Evolutionary conservation across 148 eudicot genomes (phyloP).

Genomic region (Silene conica): DNA sequence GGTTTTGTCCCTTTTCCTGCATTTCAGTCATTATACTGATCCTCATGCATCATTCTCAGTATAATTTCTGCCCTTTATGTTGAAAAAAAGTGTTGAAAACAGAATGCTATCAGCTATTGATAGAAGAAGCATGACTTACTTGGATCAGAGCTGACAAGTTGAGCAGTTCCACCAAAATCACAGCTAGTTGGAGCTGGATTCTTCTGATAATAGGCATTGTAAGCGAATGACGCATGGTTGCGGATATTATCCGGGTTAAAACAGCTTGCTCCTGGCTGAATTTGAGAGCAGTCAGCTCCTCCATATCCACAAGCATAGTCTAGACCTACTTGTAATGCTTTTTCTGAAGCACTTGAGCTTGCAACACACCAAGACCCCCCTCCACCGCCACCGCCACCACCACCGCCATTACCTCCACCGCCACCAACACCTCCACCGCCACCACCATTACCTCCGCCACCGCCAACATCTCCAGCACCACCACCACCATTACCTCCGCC

Average conservation of each 20-base stretch:
- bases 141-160: constrained; percentile 70
- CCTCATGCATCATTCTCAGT: neutral
- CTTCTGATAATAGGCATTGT: constrained; percentile 87
- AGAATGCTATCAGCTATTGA: neutral
- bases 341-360: constrained; percentile 59
- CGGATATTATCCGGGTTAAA: constrained; percentile 57
- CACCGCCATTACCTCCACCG: neutral
- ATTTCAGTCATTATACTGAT: neutral
- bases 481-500: too few relatives aligned
- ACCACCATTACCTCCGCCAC: neutral
- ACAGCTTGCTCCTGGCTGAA: constrained; percentile 72
- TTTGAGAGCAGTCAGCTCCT: constrained; percentile 83
- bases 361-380: constrained; percentile 95
- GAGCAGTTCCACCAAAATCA: constrained; percentile 83
- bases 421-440: constrained; percentile 6
- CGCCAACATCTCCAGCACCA: too few relatives aligned
- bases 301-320: constrained; percentile 98
- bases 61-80: neutral
- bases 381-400: constrained; percentile 9
- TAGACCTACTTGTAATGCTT: constrained; percentile 81
- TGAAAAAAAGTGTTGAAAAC: neutral
- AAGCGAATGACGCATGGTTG: constrained; percentile 90
- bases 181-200: constrained; percentile 89
- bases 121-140: constrained; percentile 42
- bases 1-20: too few relatives aligned